A percentile compares a stretch with the other conserved stretches of the same genome.
Conservation (phyloP, 2,329 filamentous ascomycete species). For the Aureobasidium musti region DNA sequence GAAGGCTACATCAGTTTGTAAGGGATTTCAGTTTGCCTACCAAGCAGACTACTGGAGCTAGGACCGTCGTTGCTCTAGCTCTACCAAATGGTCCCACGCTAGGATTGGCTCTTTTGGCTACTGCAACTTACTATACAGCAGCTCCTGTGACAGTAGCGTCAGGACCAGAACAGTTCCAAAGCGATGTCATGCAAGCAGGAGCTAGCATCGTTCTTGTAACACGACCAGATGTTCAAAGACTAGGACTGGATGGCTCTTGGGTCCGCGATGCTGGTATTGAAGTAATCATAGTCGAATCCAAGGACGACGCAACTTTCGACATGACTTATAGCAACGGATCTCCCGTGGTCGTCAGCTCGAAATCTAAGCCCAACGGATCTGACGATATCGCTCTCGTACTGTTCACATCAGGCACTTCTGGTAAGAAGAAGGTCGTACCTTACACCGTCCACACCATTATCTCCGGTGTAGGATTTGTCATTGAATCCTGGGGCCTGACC, state of each 20-base stretch:
- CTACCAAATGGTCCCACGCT: constrained; percentile 58
- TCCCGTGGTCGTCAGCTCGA: neutral
- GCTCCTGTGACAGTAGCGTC: constrained; percentile 56
- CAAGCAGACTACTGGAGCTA: constrained; percentile 33
- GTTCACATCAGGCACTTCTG: constrained; percentile 61
- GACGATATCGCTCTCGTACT: constrained; percentile 56
- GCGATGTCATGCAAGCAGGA: constrained; percentile 53
- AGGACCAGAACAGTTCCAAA: constrained; percentile 52
- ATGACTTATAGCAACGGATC: constrained; percentile 27
- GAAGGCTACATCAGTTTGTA: constrained; percentile 36
- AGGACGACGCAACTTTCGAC: constrained; percentile 40
- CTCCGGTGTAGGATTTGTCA: constrained; percentile 55
- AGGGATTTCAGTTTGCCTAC: constrained; percentile 37
- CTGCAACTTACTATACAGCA: constrained; percentile 54
- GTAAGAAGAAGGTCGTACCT: constrained; percentile 61
- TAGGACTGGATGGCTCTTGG: constrained; percentile 45
- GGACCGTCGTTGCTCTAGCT: constrained; percentile 54
- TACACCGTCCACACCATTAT: constrained; percentile 55
- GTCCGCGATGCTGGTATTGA: constrained; percentile 42
- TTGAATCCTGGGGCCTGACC: constrained; percentile 56
- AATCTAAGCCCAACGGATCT: constrained; percentile 44
- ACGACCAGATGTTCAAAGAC: constrained; percentile 44
- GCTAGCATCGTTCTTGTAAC: constrained; percentile 53
- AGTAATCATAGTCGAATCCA: constrained; percentile 47
- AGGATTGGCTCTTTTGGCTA: constrained; percentile 54